These are phyloP conservation scores for Porcisia deanei DNA, from an alignment of 208 protist species.

Conservation along the genomic window DNA sequence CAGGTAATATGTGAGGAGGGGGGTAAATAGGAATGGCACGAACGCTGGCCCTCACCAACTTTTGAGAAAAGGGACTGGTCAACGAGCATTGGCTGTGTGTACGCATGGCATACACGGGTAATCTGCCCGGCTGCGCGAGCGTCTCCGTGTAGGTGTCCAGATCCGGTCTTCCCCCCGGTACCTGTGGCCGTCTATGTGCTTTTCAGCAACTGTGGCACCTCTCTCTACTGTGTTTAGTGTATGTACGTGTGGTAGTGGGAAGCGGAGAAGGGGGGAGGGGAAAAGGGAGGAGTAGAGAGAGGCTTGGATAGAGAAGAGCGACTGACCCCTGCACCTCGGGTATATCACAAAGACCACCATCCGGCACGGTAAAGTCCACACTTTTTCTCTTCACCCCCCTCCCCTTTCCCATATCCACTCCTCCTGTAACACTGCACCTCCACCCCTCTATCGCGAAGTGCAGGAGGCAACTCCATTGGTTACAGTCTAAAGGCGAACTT, in stretches of 20 bases:
- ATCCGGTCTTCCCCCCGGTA: neutral
- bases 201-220: neutral
- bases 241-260: neutral
- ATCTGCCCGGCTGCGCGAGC: neutral
- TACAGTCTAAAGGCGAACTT: too few relatives aligned
- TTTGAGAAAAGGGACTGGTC: neutral
- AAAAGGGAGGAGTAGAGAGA: neutral
- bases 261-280: neutral
- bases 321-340: too few relatives aligned
- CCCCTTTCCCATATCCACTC: neutral
- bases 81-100: neutral
- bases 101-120: neutral
- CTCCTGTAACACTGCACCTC: neutral
- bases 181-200: neutral
- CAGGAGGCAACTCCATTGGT: too few relatives aligned
- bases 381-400: neutral
- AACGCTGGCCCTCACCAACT: neutral
- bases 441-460: neutral
- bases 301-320: too few relatives aligned
- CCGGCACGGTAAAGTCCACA: neutral
- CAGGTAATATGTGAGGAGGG: slow-evolving; percentile 31
- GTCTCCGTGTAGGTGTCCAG: neutral
- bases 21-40: neutral
- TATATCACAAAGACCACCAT: too few relatives aligned
- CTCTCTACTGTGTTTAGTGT: neutral